Percentiles rank a stretch among this genome's conserved stretches.
These are phyloP conservation scores for Gossypium schwendimanii DNA, from an alignment of 441 rosid species.

Conservation along the genomic window DNA sequence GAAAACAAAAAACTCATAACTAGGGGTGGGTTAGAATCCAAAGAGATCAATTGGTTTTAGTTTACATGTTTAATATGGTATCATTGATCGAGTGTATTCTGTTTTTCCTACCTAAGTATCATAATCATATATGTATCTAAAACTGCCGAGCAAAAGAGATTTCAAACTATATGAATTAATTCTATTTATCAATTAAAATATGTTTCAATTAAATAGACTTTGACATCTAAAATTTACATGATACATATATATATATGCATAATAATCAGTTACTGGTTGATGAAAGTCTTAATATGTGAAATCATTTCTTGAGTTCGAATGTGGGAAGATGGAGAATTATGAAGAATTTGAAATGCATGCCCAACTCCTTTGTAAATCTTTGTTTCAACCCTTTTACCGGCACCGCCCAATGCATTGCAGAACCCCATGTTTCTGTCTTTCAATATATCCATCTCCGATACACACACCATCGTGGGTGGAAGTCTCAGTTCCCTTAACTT, in stretches of 20 bases:
- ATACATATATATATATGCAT: not conserved
- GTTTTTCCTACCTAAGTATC: too few relatives aligned
- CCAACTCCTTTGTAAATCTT: slow-evolving; percentile 62
- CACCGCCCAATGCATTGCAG: slow-evolving; percentile 34
- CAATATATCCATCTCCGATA: slow-evolving; percentile 64
- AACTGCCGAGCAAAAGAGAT: too few relatives aligned
- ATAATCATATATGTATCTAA: too few relatives aligned
- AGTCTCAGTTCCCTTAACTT: slow-evolving; percentile 24
- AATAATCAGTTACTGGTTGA: slow-evolving; percentile 21
- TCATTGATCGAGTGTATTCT: too few relatives aligned
- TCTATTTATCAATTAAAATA: not conserved
- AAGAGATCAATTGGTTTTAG: too few relatives aligned
- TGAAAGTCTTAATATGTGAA: slow-evolving; percentile 51
- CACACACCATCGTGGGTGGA: slow-evolving; percentile 43
- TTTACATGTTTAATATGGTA: too few relatives aligned
- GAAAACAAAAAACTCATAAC: too few relatives aligned
- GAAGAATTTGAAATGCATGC: slow-evolving; percentile 69
- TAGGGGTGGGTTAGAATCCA: too few relatives aligned
- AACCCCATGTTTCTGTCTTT: slow-evolving; percentile 57
- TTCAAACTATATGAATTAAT: too few relatives aligned
- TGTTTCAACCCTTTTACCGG: slow-evolving; percentile 48
- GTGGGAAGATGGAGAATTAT: slow-evolving; percentile 42
- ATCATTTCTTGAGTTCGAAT: slow-evolving; percentile 54
- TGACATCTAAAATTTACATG: not conserved
- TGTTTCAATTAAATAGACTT: not conserved